Evolutionary conservation across 495 filamentous ascomycete genomes (phyloP), one percentile per base, ranked within the genome.

Genomic region (Achaetomiella virescens): DNA sequence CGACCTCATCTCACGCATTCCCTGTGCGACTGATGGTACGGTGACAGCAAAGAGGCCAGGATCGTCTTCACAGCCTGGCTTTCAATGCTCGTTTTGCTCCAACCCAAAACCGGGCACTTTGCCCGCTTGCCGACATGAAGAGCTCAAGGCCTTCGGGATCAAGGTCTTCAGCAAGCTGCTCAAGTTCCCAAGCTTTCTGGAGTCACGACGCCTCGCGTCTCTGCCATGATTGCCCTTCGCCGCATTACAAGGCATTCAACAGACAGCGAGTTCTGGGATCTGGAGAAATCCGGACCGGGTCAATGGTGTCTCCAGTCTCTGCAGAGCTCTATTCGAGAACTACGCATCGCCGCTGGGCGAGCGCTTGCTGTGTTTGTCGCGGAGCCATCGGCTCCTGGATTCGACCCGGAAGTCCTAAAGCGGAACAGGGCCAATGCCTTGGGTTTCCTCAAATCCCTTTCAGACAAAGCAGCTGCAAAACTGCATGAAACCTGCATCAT

Each of bases 401-500:
- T 36, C 35, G 55, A 50, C 52, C 48, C 43, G 29, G 61, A 64
- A 12, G 47, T 72, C 14, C 63, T 82, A 5, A 72, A 72, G 45
- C 79, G 76, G 36, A 97, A 97, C 64, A 80, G 85, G 49, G 72
- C 84, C 27, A 76, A 77, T 52, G 76, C 83, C 7, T 66, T 97
- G 12, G 80, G 84, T 24, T 81, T 86, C 68, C 75, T 97, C 14
- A 83, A 81, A 48, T 80, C 71, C 3, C 73, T 93, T 4, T 87
- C 87, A 0, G 84, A 88, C 10, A 82, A 80, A 50, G 78, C 83
- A 29, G 74, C 79, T 8, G 70, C 79, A 6, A 72, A 81, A 48
- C 65, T 89, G 17, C 85, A 91, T 54, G 93, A 97, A 66, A 89
- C 90, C 15, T 87, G 87, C 57, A 84, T 98, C 38, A 68, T 93